phyloP scores from a whole-genome alignment of 768 basidiomycete genomes.

The Lactifluus piperatus region DNA sequence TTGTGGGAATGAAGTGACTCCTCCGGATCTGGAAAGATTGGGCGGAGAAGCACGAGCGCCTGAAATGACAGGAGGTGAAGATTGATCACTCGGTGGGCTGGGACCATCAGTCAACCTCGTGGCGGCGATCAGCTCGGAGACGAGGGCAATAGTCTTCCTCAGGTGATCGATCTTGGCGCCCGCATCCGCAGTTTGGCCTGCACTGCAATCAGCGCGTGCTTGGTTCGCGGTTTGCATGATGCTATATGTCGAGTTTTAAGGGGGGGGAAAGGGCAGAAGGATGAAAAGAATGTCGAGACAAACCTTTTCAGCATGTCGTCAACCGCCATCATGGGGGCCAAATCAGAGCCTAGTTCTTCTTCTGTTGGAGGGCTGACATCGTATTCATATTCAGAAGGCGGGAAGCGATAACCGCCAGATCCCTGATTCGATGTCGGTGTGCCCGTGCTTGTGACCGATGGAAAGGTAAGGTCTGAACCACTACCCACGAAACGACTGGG shows the following conservation, averaged over 20 bases:
- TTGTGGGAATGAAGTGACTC: conserved; percentile 18
- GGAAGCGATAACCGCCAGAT: conserved; percentile 25
- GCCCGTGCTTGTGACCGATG: conserved; percentile 22
- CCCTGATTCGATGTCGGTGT: conserved; percentile 24
- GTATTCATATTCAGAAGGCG: conserved; percentile 22
- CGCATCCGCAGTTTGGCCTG: conserved; percentile 39
- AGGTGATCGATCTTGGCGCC: conserved; percentile 46
- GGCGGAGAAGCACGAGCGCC: conserved; percentile 19
- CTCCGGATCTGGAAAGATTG: conserved; percentile 5
- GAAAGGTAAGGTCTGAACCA: conserved; percentile 24
- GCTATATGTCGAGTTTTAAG: conserved; percentile 29
- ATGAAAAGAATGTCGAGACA: conserved; percentile 24
- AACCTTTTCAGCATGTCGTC: conserved; percentile 48
- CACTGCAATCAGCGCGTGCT: conserved; percentile 42
- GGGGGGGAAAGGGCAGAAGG: conserved; percentile 5
- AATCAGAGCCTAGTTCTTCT: conserved; percentile 27
- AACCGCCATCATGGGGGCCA: conserved; percentile 39
- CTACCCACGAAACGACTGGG: conserved; percentile 23
- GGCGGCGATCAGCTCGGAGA: conserved; percentile 45
- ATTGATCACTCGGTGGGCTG: conserved; percentile 24
- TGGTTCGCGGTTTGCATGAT: conserved; percentile 54
- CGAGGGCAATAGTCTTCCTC: conserved; percentile 43
- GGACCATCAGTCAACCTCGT: conserved; percentile 31
- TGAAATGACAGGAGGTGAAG: conserved; percentile 12
- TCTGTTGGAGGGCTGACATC: conserved; percentile 19